A percentile compares a stretch with the other conserved stretches of the same genome.
phyloP scores from a whole-genome alignment of 2,329 filamentous ascomycete species.

The Cytospora piceicola region DNA sequence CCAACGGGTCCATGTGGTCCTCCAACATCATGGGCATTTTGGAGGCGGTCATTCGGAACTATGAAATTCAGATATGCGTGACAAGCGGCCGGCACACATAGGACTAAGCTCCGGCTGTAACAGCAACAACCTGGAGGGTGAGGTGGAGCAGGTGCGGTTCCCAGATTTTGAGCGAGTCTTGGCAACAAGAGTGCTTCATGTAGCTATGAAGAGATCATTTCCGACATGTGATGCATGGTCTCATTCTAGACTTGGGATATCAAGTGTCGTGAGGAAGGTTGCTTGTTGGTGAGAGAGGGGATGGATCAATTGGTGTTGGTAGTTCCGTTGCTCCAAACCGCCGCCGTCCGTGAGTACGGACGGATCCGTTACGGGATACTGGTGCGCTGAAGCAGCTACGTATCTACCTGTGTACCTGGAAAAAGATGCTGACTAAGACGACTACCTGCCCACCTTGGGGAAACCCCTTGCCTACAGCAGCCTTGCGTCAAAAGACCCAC shows the following conservation, averaged over 20 bases:
- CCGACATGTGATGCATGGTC: background rate
- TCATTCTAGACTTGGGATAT: background rate
- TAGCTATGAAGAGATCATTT: background rate
- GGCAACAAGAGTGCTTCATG: background rate
- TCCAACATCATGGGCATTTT: slow-evolving; percentile 60
- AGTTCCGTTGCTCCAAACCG: background rate
- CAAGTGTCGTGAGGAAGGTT: background rate
- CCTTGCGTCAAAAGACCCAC: slow-evolving; percentile 15
- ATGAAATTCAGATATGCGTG: background rate
- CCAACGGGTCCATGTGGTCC: slow-evolving; percentile 57
- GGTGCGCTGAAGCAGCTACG: no score
- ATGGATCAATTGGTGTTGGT: background rate
- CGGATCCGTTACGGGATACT: no score
- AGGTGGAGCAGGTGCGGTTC: background rate
- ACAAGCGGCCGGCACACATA: slow-evolving; percentile 5
- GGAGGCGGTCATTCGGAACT: slow-evolving; percentile 37
- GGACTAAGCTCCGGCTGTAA: background rate
- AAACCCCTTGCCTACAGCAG: slow-evolving; percentile 7
- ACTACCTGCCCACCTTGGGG: no score
- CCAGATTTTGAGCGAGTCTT: background rate
- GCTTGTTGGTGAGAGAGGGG: background rate
- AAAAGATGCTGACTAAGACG: background rate
- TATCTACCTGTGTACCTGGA: background rate
- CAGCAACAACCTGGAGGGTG: background rate
- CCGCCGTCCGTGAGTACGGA: background rate